phyloP scores from a whole-genome alignment of 495 filamentous ascomycete genomes.

The Penicillium taxi region DNA sequence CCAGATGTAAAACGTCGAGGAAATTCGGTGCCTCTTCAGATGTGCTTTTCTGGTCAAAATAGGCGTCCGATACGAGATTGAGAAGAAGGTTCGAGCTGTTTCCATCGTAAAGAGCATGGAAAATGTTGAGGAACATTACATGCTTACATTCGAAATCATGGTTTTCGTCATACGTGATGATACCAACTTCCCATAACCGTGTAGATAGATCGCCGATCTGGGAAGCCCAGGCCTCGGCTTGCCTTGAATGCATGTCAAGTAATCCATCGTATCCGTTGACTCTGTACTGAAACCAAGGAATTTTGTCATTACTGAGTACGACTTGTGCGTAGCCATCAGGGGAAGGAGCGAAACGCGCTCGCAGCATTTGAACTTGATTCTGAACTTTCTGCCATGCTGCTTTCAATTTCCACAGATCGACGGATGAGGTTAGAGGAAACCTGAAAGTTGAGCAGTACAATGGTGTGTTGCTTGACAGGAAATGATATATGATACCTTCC shows the following conservation, averaged over 20 bases:
- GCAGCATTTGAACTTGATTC: slow-evolving; percentile 47
- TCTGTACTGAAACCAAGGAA: slow-evolving; percentile 42
- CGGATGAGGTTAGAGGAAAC: slow-evolving; percentile 39
- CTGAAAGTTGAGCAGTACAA: slow-evolving; percentile 67
- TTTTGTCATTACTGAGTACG: slow-evolving; percentile 36
- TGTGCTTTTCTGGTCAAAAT: slow-evolving; percentile 12
- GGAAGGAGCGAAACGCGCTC: slow-evolving; percentile 58
- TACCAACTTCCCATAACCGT: slow-evolving; percentile 36
- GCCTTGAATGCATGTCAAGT: slow-evolving; percentile 16
- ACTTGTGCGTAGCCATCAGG: slow-evolving; percentile 66
- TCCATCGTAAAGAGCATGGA: slow-evolving; percentile 87
- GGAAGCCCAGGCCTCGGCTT: slow-evolving; percentile 35
- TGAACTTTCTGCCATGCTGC: slow-evolving; percentile 45
- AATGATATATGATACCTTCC: slow-evolving; percentile 68
- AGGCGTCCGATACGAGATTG: slow-evolving; percentile 39
- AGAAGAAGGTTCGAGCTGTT: slow-evolving; percentile 65
- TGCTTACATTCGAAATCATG: too few species aligned
- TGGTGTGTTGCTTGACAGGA: slow-evolving; percentile 42
- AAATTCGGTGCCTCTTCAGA: slow-evolving; percentile 18
- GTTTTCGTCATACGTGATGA: slow-evolving; percentile 26
- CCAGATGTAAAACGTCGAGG: slow-evolving; percentile 35
- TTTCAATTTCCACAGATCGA: slow-evolving; percentile 37
- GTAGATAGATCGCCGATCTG: slow-evolving; percentile 19
- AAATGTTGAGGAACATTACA: slow-evolving; percentile 55
- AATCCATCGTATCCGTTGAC: slow-evolving; percentile 20